Conservation (phyloP, 2,329 filamentous ascomycete genomes). For the Calonectria montana region DNA sequence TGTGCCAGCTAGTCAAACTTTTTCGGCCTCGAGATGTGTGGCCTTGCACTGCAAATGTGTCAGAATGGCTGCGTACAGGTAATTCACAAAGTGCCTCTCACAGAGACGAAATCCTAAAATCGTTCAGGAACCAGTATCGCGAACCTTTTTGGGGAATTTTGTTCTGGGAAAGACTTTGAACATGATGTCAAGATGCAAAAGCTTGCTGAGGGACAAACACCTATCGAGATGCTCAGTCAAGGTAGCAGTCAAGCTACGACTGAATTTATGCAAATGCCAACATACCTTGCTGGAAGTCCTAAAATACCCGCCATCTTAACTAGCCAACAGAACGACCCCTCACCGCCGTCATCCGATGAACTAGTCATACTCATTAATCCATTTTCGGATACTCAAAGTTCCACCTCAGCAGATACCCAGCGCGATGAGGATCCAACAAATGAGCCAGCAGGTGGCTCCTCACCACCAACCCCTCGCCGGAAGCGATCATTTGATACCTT, state of each 20-base stretch:
- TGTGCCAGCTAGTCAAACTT: constrained; percentile 74
- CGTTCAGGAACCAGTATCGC: constrained; percentile 67
- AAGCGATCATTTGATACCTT: constrained; percentile 38
- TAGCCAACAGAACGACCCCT: not conserved
- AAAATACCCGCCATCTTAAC: not conserved
- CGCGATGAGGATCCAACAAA: not conserved
- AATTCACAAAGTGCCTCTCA: constrained; percentile 13
- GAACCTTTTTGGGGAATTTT: constrained; percentile 78
- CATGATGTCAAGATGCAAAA: constrained; percentile 73
- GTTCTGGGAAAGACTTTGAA: constrained; percentile 68
- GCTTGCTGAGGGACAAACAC: constrained; percentile 8
- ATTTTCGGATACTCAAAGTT: constrained; percentile 22
- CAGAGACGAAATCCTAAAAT: not conserved
- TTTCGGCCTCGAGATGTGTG: constrained; percentile 83
- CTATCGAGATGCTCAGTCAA: not conserved
- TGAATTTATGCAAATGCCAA: constrained; percentile 9
- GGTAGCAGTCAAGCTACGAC: constrained; percentile 31
- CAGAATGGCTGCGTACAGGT: constrained; percentile 69
- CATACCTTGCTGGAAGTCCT: not conserved
- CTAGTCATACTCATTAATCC: not conserved
- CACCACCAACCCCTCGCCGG: not conserved
- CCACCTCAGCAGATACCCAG: not conserved
- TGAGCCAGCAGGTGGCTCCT: not conserved
- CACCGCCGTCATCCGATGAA: not conserved
- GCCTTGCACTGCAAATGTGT: constrained; percentile 80